phyloP scores from a whole-genome alignment of 2,329 filamentous ascomycete species.

The Aspergillus udagawae region DNA sequence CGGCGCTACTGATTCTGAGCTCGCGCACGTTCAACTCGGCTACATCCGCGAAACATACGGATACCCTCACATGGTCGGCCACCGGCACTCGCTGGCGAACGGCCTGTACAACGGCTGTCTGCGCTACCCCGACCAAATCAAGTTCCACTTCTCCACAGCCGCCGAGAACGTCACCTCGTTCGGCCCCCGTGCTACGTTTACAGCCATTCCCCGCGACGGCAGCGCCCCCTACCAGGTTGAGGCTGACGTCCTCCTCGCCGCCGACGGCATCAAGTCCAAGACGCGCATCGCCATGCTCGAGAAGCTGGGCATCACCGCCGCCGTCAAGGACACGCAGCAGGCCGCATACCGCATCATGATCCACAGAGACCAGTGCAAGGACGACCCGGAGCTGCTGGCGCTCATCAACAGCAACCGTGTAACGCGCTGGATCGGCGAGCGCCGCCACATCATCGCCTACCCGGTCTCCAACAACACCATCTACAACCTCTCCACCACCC shows the following conservation, averaged over 20 bases:
- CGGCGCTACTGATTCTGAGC: constrained; percentile 63
- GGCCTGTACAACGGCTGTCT: constrained; percentile 68
- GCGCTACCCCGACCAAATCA: constrained; percentile 54
- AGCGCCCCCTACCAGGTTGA: constrained; percentile 44
- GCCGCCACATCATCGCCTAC: constrained; percentile 65
- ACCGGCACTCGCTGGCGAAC: constrained; percentile 67
- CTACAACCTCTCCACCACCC: constrained; percentile 63
- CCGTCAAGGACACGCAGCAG: constrained; percentile 48
- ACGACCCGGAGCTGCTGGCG: constrained; percentile 50
- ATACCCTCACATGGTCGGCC: constrained; percentile 76
- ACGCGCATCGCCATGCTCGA: constrained; percentile 43
- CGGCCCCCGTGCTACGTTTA: constrained; percentile 57
- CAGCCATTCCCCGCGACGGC: constrained; percentile 54
- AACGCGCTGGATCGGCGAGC: constrained; percentile 63
- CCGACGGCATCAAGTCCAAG: constrained; percentile 53
- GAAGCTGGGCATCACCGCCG: constrained; percentile 34
- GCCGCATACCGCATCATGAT: constrained; percentile 55
- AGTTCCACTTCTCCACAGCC: constrained; percentile 62
- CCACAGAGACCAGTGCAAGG: constrained; percentile 41
- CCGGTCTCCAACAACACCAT: constrained; percentile 59
- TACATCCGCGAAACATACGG: constrained; percentile 66
- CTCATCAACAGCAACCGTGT: constrained; percentile 56
- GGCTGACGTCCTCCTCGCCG: constrained; percentile 51
- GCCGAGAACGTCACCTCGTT: constrained; percentile 56
- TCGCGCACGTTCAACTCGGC: constrained; percentile 65